Conservation (phyloP, 345 rosid genomes). For the Arabis hirsuta region DNA sequence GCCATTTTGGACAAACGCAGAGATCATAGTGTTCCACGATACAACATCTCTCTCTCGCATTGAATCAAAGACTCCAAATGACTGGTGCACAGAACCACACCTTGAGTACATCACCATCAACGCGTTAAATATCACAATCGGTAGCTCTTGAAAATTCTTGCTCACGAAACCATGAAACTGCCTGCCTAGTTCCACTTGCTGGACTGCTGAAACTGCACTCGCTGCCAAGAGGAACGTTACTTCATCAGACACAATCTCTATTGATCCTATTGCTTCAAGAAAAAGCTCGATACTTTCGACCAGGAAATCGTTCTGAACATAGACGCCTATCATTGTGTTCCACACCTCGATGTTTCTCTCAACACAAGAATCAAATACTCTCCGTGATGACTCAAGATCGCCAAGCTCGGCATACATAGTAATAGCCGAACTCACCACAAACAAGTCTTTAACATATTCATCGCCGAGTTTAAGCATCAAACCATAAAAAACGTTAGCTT, state of each 20-base stretch:
- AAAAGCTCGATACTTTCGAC: slow-evolving; percentile 64
- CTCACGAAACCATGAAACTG: slow-evolving; percentile 71
- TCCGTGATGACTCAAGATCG: slow-evolving; percentile 58
- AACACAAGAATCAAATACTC: slow-evolving; percentile 63
- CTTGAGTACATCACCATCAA: slow-evolving; percentile 83
- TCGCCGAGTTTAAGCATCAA: slow-evolving; percentile 66
- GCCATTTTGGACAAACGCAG: slow-evolving; percentile 83
- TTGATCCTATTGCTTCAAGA: slow-evolving; percentile 55
- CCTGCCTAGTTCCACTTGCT: slow-evolving; percentile 56
- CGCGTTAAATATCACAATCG: slow-evolving; percentile 60
- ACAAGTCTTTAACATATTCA: slow-evolving; percentile 67
- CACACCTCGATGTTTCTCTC: slow-evolving; percentile 76
- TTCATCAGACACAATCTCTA: slow-evolving; percentile 59
- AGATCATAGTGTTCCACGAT: slow-evolving; percentile 87
- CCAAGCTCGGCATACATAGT: slow-evolving; percentile 76
- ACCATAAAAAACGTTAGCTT: slow-evolving; percentile 64
- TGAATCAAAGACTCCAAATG: slow-evolving; percentile 65
- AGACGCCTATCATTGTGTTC: slow-evolving; percentile 83
- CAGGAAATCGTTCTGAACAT: slow-evolving; percentile 57
- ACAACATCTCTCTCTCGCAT: slow-evolving; percentile 78
- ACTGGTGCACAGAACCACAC: slow-evolving; percentile 63
- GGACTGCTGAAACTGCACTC: slow-evolving; percentile 74
- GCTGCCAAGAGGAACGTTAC: slow-evolving; percentile 68
- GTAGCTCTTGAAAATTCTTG: slow-evolving; percentile 57
- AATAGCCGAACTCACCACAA: slow-evolving; percentile 73